Conservation (phyloP, 1,284 basidiomycete species). For the Heterobasidion parviporum region DNA sequence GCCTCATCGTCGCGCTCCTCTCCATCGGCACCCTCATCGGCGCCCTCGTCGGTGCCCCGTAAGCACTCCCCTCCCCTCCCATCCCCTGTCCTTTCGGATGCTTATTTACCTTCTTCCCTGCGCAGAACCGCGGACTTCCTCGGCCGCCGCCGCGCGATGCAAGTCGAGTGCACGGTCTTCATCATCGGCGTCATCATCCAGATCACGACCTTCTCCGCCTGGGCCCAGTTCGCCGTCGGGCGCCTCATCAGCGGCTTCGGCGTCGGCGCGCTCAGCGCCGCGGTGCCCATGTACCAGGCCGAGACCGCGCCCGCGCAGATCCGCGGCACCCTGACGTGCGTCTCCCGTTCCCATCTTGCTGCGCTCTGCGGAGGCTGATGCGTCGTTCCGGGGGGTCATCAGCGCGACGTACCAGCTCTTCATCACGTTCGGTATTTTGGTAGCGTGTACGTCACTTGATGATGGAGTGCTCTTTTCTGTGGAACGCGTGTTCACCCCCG, state of each 20-base stretch:
- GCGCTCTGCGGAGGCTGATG: not conserved
- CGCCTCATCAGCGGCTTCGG: conserved; percentile 61
- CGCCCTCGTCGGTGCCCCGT: conserved; percentile 54
- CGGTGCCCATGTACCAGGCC: conserved; percentile 56
- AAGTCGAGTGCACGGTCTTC: conserved; percentile 58
- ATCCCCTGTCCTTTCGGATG: not conserved
- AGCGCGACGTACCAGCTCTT: conserved; percentile 59
- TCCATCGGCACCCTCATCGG: conserved; percentile 59
- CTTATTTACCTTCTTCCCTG: conserved; percentile 7
- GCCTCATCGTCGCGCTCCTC: conserved; percentile 65
- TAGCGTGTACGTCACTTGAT: conserved; percentile 44
- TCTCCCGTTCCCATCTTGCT: not conserved
- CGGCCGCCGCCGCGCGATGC: conserved; percentile 68
- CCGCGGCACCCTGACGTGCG: conserved; percentile 59
- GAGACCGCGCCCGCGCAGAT: conserved; percentile 74
- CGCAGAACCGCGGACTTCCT: conserved; percentile 53
- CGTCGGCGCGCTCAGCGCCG: conserved; percentile 67
- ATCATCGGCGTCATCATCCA: conserved; percentile 66
- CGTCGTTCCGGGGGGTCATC: too few relatives aligned
- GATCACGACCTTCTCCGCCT: conserved; percentile 36
- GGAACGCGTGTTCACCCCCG: not conserved
- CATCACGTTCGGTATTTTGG: conserved; percentile 72
- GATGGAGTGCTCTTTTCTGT: not conserved
- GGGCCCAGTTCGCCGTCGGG: conserved; percentile 65
- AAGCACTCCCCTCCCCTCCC: conserved; percentile 22